Percentiles rank a stretch among this genome's conserved stretches.
Evolutionary conservation across 352 stramenopile species (phyloP).

Genomic region (Phytopythium vexans): DNA sequence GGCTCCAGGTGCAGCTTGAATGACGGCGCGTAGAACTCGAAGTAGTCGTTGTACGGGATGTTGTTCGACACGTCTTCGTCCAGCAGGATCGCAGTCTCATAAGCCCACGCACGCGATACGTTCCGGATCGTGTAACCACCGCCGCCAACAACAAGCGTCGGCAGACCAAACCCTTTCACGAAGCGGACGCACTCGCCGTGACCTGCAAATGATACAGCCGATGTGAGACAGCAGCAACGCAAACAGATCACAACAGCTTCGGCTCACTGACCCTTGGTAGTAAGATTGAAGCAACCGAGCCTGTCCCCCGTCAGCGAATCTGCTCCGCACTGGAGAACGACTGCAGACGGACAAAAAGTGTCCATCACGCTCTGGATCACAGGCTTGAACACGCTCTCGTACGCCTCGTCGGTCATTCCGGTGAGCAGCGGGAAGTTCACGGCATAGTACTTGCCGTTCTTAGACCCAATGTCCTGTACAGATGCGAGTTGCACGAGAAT

Average conservation of each 20-base stretch:
- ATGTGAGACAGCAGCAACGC: not conserved
- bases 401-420: slow-evolving; percentile 95
- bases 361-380: slow-evolving; percentile 94
- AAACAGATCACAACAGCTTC: not conserved
- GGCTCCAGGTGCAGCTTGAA: slow-evolving; percentile 87
- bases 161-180: slow-evolving; percentile 86
- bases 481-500: not conserved
- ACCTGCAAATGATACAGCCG: slow-evolving; percentile 17
- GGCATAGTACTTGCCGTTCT: slow-evolving; percentile 93
- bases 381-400: slow-evolving; percentile 96
- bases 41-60: slow-evolving; percentile 85
- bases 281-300: slow-evolving; percentile 98
- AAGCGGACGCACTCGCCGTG: slow-evolving; percentile 83
- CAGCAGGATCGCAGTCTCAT: slow-evolving; percentile 95
- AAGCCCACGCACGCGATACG: slow-evolving; percentile 93
- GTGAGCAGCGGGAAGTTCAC: slow-evolving; percentile 97
- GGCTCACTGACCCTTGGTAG: slow-evolving; percentile 46
- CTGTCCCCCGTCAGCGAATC: slow-evolving; percentile 97
- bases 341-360: slow-evolving; percentile 85
- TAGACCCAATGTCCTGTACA: slow-evolving; percentile 91
- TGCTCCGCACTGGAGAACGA: slow-evolving; percentile 97
- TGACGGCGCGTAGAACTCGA: slow-evolving; percentile 77
- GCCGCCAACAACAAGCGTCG: slow-evolving; percentile 81
- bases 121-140: slow-evolving; percentile 88
- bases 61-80: slow-evolving; percentile 78